Conservation (phyloP, 352 stramenopile genomes). For the Globisporangium barbulae region DNA sequence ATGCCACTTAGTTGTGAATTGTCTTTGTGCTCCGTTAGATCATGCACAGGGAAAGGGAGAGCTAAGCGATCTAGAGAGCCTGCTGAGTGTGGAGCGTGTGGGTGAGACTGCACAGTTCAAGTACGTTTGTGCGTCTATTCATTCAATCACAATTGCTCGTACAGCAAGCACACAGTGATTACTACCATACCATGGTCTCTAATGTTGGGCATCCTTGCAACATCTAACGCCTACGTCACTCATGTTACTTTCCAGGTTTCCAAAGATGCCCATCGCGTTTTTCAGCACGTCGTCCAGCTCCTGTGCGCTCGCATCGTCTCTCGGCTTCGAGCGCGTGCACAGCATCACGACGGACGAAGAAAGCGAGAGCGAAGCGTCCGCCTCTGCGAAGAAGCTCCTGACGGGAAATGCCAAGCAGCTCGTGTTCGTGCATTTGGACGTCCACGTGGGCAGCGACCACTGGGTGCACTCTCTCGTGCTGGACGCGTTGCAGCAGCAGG, state of each 20-base stretch:
- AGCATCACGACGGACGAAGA: slow-evolving; percentile 12
- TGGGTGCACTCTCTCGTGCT: slow-evolving; percentile 46
- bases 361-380: slow-evolving; percentile 7
- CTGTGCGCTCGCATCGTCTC: slow-evolving; percentile 25
- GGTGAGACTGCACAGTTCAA: slow-evolving; percentile 20
- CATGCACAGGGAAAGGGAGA: slow-evolving; percentile 10
- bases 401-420: slow-evolving; percentile 39
- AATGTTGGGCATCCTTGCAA: too few species aligned
- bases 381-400: slow-evolving; percentile 23
- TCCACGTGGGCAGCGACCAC: slow-evolving; percentile 20
- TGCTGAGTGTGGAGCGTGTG: slow-evolving; percentile 34
- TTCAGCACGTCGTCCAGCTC: slow-evolving; percentile 42
- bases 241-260: slow-evolving; percentile 32
- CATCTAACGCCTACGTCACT: too few species aligned
- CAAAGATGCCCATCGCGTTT: slow-evolving; percentile 56
- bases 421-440: slow-evolving; percentile 52
- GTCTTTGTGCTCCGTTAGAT: not conserved
- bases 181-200: not conserved
- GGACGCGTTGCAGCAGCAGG: slow-evolving; percentile 28
- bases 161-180: too few species aligned
- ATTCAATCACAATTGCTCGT: too few species aligned
- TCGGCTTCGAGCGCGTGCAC: slow-evolving; percentile 35
- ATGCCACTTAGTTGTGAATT: not conserved
- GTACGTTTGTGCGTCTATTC: slow-evolving; percentile 22
- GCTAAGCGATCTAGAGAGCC: slow-evolving; percentile 22